These are phyloP conservation scores for Corylus americana DNA, from an alignment of 306 rosid genomes.

Conservation along the genomic window DNA sequence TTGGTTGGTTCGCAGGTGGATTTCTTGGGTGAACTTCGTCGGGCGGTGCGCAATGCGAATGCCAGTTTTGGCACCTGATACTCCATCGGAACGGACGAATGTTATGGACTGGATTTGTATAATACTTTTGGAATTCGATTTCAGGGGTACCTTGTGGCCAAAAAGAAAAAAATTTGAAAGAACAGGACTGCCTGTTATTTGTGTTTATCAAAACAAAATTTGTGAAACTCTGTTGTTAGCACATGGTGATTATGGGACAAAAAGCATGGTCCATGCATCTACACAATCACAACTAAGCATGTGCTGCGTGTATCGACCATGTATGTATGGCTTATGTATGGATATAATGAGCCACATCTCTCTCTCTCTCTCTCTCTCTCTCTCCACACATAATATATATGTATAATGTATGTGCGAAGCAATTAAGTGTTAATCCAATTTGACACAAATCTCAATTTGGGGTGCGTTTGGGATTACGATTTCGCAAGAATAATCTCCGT, in stretches of 20 bases:
- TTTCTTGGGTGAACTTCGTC: slow-evolving; percentile 68
- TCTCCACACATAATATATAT: not conserved
- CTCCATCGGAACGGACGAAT: slow-evolving; percentile 5
- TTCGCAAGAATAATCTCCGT: too few species aligned
- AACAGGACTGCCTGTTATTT: not conserved
- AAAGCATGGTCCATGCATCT: not conserved
- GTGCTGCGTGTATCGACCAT: not conserved
- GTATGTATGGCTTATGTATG: not conserved
- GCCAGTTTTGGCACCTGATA: slow-evolving; percentile 38
- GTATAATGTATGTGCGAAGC: too few species aligned
- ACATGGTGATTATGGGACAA: not conserved
- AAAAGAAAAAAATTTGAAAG: too few species aligned
- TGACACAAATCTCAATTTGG: too few species aligned
- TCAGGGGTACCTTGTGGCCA: not conserved
- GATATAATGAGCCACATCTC: not conserved
- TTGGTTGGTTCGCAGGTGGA: slow-evolving; percentile 48
- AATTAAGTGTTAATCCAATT: too few species aligned
- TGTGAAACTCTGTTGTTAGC: not conserved
- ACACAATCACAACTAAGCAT: not conserved
- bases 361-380: not conserved
- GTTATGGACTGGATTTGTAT: slow-evolving; percentile 21
- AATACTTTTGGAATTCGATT: not conserved
- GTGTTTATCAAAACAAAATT: not conserved
- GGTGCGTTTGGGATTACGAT: too few species aligned
- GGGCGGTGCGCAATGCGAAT: slow-evolving; percentile 37